Conservation (phyloP, 2,329 filamentous ascomycete genomes). For the Trichoderma sp. region DNA sequence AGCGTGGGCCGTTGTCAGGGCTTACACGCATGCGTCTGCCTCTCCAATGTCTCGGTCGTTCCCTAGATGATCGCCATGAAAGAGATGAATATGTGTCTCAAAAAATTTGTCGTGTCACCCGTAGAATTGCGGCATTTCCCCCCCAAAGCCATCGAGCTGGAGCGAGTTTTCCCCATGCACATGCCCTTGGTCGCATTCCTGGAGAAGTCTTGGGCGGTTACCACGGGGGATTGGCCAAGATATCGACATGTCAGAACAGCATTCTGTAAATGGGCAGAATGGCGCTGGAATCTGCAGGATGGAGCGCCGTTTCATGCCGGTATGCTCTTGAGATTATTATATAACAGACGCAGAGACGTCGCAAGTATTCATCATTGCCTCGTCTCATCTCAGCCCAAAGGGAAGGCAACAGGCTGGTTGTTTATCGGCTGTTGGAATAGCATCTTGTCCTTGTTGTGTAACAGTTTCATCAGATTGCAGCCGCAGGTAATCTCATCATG, state of each 20-base stretch:
- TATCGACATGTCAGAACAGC: neutral
- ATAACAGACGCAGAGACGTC: neutral
- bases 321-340: neutral
- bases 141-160: neutral
- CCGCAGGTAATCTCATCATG: slow-evolving; percentile 24
- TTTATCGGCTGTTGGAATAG: neutral
- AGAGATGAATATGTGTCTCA: slow-evolving; percentile 1
- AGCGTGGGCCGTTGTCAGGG: neutral
- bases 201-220: neutral
- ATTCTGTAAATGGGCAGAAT: neutral
- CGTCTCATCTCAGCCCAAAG: neutral
- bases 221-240: slow-evolving; percentile 1
- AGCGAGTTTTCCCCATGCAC: neutral
- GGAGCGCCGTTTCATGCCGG: neutral
- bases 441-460: neutral
- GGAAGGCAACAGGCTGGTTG: neutral
- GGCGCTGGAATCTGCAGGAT: neutral
- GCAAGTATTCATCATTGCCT: neutral
- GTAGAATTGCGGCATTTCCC: neutral
- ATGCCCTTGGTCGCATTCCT: slow-evolving; percentile 8
- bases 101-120: neutral
- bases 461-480: neutral
- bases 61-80: neutral
- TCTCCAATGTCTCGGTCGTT: slow-evolving; percentile 16
- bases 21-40: neutral